A percentile compares a stretch with the other conserved stretches of the same genome.
Evolutionary conservation across 768 basidiomycete genomes (phyloP).

Genomic region (Postia placenta): DNA sequence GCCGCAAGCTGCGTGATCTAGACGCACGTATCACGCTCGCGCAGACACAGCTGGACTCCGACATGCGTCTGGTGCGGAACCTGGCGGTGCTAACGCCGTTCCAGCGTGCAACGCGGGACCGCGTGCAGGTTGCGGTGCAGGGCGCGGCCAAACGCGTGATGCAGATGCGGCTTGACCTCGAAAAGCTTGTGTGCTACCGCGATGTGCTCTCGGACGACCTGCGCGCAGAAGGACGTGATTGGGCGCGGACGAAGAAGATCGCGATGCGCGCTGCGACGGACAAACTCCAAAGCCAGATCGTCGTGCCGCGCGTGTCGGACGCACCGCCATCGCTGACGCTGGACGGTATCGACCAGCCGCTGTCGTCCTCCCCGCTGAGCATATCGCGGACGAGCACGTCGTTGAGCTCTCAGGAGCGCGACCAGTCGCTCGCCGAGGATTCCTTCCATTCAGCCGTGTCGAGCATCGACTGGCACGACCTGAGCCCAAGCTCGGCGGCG

Average conservation of each 20-base stretch:
- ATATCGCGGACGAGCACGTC: conserved; percentile 5
- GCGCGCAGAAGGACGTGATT: conserved; percentile 59
- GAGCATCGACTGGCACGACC: conserved; percentile 5
- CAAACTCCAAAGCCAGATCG: conserved; percentile 32
- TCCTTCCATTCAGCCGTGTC: conserved; percentile 63
- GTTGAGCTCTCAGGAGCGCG: conserved; percentile 28
- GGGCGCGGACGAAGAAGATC: conserved; percentile 59
- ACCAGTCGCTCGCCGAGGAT: conserved; percentile 41
- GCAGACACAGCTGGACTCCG: conserved; percentile 56
- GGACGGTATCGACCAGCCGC: conserved; percentile 11
- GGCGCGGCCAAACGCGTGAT: conserved; percentile 59
- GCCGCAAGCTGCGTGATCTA: conserved; percentile 58
- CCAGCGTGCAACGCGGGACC: conserved; percentile 75
- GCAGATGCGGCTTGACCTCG: conserved; percentile 64
- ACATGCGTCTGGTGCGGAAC: conserved; percentile 73
- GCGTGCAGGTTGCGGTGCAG: conserved; percentile 57
- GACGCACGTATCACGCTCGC: conserved; percentile 48
- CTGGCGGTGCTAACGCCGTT: conserved; percentile 85
- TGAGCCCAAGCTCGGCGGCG: background rate
- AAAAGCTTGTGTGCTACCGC: conserved; percentile 69
- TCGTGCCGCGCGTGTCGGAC: background rate
- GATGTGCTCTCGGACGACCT: conserved; percentile 72
- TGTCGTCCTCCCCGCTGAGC: conserved; percentile 10
- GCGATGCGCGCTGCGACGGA: conserved; percentile 71
- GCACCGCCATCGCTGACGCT: conserved; percentile 12